Percentiles rank a stretch among this genome's conserved stretches.
These are phyloP conservation scores for Hansenula sp. DNA, from an alignment of 1,139 yeast genomes.

Conservation along the genomic window DNA sequence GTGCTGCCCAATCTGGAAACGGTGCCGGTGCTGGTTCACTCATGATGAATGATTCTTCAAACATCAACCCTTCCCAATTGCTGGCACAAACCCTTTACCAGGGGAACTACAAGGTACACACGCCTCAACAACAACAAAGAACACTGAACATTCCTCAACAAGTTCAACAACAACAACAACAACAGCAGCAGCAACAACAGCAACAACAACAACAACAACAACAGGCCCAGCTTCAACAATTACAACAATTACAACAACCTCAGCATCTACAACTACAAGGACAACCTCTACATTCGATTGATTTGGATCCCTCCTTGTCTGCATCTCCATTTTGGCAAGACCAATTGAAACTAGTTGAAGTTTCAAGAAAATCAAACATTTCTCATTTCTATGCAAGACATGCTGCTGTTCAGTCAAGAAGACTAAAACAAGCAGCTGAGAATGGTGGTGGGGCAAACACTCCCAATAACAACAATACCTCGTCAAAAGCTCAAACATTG, in stretches of 20 bases:
- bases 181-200: slow-evolving; percentile 22
- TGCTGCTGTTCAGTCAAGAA: slow-evolving; percentile 78
- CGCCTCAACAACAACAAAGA: slow-evolving; percentile 32
- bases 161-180: slow-evolving; percentile 26
- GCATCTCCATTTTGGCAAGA: slow-evolving; percentile 78
- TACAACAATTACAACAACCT: slow-evolving; percentile 24
- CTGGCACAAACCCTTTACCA: slow-evolving; percentile 36
- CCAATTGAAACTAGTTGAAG: slow-evolving; percentile 74
- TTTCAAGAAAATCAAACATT: slow-evolving; percentile 67
- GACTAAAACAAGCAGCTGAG: slow-evolving; percentile 31
- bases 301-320: slow-evolving; percentile 37
- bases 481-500: slow-evolving; percentile 36
- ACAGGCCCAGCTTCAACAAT: slow-evolving; percentile 4
- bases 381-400: slow-evolving; percentile 93
- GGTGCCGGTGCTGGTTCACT: slow-evolving; percentile 5
- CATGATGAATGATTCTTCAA: neutral
- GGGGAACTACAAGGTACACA: slow-evolving; percentile 27
- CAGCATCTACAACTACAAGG: slow-evolving; percentile 25
- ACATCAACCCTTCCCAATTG: slow-evolving; percentile 29
- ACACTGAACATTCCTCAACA: slow-evolving; percentile 26
- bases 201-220: slow-evolving; percentile 19
- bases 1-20: neutral
- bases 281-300: slow-evolving; percentile 38
- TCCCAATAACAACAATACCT: slow-evolving; percentile 19
- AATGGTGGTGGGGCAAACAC: neutral